Percentiles rank a stretch among this genome's conserved stretches.
Evolutionary conservation across 176 grass and related monocot genomes (phyloP).

Genomic region (Oryza coarctata): DNA sequence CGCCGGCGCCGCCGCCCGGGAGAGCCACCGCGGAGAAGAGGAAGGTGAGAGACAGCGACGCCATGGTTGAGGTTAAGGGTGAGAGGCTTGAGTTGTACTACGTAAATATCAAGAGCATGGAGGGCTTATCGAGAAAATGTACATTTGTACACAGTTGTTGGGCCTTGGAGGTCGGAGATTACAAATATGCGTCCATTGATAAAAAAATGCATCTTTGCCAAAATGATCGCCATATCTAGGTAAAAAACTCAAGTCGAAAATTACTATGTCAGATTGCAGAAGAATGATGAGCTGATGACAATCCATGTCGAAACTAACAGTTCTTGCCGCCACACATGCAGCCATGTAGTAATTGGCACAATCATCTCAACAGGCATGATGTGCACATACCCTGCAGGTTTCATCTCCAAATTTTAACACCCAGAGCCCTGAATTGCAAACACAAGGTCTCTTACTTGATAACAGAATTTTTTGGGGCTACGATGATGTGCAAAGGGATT

Average conservation of each 20-base stretch:
- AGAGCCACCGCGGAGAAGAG: neutral
- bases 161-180: neutral
- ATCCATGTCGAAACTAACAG: neutral
- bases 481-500: neutral
- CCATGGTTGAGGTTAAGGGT: neutral
- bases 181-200: slow-evolving; percentile 1
- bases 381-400: too few species aligned
- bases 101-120: neutral
- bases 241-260: too few species aligned
- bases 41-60: neutral
- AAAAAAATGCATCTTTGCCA: neutral
- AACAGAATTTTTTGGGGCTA: neutral
- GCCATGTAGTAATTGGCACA: neutral
- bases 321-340: neutral
- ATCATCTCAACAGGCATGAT: too few species aligned
- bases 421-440: too few species aligned
- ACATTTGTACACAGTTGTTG: neutral
- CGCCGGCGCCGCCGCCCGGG: neutral
- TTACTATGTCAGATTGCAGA: too few species aligned
- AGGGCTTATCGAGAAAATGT: neutral
- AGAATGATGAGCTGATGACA: too few species aligned
- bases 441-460: neutral
- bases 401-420: neutral
- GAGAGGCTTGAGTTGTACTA: neutral
- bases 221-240: too few species aligned